Evolutionary conservation across 1,139 yeast species (phyloP).

Genomic region (Geotrichum europaeum): DNA sequence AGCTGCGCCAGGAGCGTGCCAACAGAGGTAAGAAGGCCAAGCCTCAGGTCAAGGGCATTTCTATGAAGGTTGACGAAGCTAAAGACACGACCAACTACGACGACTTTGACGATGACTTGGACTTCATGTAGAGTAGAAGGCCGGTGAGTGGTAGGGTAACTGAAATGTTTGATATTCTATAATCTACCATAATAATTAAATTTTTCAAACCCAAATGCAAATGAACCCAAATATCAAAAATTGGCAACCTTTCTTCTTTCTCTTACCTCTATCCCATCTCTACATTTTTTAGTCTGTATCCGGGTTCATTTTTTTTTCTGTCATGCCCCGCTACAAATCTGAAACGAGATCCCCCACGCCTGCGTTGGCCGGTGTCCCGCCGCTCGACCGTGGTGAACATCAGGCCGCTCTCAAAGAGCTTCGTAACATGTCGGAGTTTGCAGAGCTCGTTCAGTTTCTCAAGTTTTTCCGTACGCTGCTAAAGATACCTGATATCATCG

Average conservation of each 20-base stretch:
- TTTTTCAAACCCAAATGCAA: background rate
- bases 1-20: constrained; percentile 86
- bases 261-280: background rate
- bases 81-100: constrained; percentile 54
- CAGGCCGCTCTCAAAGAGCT: constrained; percentile 20
- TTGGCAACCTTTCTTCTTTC: background rate
- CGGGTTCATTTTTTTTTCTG: background rate
- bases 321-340: constrained; percentile 5
- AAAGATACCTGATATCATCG: constrained; percentile 23
- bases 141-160: background rate
- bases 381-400: constrained; percentile 25
- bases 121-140: constrained; percentile 66
- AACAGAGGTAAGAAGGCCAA: constrained; percentile 95
- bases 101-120: constrained; percentile 65
- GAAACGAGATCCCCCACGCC: constrained; percentile 5
- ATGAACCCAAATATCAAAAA: background rate
- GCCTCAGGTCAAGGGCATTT: constrained; percentile 71
- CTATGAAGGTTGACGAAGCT: constrained; percentile 70
- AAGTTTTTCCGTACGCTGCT: constrained; percentile 25
- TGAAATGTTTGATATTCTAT: background rate
- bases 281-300: background rate
- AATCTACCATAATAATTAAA: background rate
- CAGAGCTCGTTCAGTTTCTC: constrained; percentile 26
- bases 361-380: constrained; percentile 9
- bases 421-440: constrained; percentile 30